A percentile compares a stretch with the other conserved stretches of the same genome.
Conservation (phyloP, 2,329 filamentous ascomycete species). For the Scedosporium boydii region DNA sequence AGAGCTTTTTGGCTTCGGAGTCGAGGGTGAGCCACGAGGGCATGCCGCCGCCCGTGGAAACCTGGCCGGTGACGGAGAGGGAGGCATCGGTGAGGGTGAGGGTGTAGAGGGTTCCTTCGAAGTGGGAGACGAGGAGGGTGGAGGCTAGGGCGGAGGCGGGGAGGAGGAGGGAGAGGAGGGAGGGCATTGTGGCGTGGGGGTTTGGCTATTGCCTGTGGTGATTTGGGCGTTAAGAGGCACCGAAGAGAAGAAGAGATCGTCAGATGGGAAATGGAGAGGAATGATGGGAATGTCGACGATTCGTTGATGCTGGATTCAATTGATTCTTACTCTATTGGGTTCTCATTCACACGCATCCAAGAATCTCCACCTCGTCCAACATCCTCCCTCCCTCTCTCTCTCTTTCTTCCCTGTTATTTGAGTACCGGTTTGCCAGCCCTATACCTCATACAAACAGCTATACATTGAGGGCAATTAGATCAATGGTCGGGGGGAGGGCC, state of each 20-base stretch:
- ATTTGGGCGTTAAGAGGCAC: too few relatives aligned
- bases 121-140: conserved; percentile 14
- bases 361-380: not conserved
- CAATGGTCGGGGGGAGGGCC: not conserved
- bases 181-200: not conserved
- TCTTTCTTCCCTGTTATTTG: not conserved
- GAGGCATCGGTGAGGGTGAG: conserved; percentile 9
- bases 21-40: conserved; percentile 13
- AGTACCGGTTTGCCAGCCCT: not conserved
- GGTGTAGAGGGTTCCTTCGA: conserved; percentile 12
- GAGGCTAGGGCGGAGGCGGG: conserved; percentile 9
- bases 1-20: conserved; percentile 9
- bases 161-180: conserved; percentile 4
- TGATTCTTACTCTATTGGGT: too few relatives aligned
- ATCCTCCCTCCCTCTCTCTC: too few relatives aligned
- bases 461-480: not conserved
- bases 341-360: not conserved
- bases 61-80: conserved; percentile 10
- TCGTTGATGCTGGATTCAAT: too few relatives aligned
- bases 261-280: not conserved
- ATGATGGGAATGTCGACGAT: too few relatives aligned
- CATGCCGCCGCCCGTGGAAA: conserved; percentile 7
- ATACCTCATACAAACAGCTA: not conserved
- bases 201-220: too few relatives aligned
- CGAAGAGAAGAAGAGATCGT: not conserved